Evolutionary conservation across 805 yeast genomes (phyloP).

Genomic region (Blastobotrys mokoenaii): DNA sequence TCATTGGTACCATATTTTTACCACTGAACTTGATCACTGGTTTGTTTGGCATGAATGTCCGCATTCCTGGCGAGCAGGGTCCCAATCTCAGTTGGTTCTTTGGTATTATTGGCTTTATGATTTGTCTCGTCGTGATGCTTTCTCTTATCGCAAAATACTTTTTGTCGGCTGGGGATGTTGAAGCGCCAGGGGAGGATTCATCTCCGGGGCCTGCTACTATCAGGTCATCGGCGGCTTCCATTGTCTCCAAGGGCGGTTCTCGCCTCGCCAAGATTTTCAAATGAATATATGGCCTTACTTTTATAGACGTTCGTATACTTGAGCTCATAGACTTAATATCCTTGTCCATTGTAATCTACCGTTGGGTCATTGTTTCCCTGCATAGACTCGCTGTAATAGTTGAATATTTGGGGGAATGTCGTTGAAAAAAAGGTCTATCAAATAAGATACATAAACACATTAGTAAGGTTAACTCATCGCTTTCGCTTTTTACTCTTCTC

Average conservation of each 20-base stretch:
- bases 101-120: constrained; percentile 51
- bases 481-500: constrained; percentile 3
- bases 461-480: background rate
- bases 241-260: background rate
- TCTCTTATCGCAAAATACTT: constrained; percentile 31
- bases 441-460: no score
- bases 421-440: no score
- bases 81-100: constrained; percentile 53
- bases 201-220: background rate
- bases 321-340: background rate
- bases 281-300: background rate
- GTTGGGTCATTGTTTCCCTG: no score
- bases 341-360: no score
- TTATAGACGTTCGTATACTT: background rate
- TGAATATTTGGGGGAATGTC: no score
- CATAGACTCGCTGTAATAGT: no score
- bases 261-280: background rate
- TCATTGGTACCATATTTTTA: constrained; percentile 81
- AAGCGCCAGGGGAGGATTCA: background rate
- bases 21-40: constrained; percentile 90
- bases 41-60: constrained; percentile 91
- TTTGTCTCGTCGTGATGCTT: constrained; percentile 34
- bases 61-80: constrained; percentile 61
- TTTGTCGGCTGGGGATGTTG: constrained; percentile 7
- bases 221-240: background rate